These are phyloP conservation scores for Sindora glabra DNA, from an alignment of 306 rosid species.

Conservation along the genomic window DNA sequence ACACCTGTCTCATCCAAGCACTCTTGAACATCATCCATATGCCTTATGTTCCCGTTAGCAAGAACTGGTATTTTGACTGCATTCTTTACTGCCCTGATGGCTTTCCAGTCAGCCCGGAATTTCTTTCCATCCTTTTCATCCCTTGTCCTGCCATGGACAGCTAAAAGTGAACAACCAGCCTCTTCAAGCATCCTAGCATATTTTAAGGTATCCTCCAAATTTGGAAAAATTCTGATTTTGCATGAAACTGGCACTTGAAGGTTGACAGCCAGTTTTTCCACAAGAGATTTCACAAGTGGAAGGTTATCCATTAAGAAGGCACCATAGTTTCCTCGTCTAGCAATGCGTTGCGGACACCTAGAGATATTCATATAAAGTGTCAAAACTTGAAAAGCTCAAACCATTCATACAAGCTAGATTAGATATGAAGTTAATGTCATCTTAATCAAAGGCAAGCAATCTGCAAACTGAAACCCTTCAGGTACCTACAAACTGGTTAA, in stretches of 20 bases:
- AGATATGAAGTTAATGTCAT: no score
- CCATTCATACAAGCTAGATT: no score
- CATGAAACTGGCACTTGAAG: constrained; percentile 88
- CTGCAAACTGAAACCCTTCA: no score
- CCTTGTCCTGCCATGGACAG: constrained; percentile 86
- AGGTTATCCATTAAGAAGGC: constrained; percentile 97
- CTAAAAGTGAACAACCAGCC: constrained; percentile 86
- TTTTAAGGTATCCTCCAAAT: constrained; percentile 66
- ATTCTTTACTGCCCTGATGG: constrained; percentile 74
- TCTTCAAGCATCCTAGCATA: constrained; percentile 92
- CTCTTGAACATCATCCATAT: constrained; percentile 36
- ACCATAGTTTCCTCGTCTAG: constrained; percentile 78
- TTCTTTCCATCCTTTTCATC: constrained; percentile 87
- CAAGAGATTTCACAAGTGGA: constrained; percentile 72
- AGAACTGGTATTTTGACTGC: constrained; percentile 63
- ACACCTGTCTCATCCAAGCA: constrained; percentile 39
- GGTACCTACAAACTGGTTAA: no score
- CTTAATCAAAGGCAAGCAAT: no score
- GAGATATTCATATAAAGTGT: constrained; percentile 4
- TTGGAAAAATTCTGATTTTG: constrained; percentile 83
- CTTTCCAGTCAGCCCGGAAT: constrained; percentile 82
- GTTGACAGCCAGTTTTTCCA: constrained; percentile 70
- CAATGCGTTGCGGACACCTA: constrained; percentile 99
- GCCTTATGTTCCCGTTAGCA: constrained; percentile 45
- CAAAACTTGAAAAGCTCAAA: no score